A percentile compares a stretch with the other conserved stretches of the same genome.
These are phyloP conservation scores for Neonectria sp. DNA, from an alignment of 2,329 filamentous ascomycete genomes.

Conservation along the genomic window DNA sequence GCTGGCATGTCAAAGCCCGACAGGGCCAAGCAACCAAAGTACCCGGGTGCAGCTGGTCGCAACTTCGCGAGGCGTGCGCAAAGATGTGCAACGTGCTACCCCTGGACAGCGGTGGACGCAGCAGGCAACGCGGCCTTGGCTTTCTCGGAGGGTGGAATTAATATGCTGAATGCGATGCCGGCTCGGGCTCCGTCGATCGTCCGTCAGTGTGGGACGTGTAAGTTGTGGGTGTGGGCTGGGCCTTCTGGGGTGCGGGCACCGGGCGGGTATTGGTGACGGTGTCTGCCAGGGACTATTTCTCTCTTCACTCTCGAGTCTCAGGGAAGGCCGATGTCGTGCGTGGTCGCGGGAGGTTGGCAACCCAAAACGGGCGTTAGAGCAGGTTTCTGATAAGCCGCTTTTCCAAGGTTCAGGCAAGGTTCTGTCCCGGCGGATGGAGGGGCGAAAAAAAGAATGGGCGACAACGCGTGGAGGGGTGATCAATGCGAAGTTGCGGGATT, in stretches of 20 bases:
- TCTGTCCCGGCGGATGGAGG: constrained; percentile 21
- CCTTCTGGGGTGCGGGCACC: constrained; percentile 21
- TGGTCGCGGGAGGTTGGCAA: constrained; percentile 41
- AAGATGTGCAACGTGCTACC: constrained; percentile 32
- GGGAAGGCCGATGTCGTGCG: constrained; percentile 28
- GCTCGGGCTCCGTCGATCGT: constrained; percentile 29
- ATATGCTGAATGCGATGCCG: constrained; percentile 31
- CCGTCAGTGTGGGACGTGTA: constrained; percentile 28
- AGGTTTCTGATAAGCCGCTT: constrained; percentile 45
- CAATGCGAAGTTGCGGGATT: constrained; percentile 4
- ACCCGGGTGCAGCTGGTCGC: constrained; percentile 35
- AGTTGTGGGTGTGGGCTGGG: constrained; percentile 4
- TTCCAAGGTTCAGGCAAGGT: constrained; percentile 41
- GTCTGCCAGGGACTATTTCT: constrained; percentile 10
- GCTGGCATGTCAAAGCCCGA: constrained; percentile 45
- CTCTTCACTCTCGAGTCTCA: not conserved
- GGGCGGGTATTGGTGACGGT: constrained; percentile 28
- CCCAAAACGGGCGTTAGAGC: constrained; percentile 42
- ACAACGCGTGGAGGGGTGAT: not conserved
- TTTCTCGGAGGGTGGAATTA: constrained; percentile 26
- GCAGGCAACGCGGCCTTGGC: constrained; percentile 39
- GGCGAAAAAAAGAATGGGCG: not conserved
- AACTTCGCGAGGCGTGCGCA: not conserved
- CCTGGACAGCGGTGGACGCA: constrained; percentile 37
- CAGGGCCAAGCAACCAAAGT: constrained; percentile 38